Percentiles rank a stretch among this genome's conserved stretches.
phyloP scores from a whole-genome alignment of 2,329 filamentous ascomycete species.

The Plenodomus biglobosus region DNA sequence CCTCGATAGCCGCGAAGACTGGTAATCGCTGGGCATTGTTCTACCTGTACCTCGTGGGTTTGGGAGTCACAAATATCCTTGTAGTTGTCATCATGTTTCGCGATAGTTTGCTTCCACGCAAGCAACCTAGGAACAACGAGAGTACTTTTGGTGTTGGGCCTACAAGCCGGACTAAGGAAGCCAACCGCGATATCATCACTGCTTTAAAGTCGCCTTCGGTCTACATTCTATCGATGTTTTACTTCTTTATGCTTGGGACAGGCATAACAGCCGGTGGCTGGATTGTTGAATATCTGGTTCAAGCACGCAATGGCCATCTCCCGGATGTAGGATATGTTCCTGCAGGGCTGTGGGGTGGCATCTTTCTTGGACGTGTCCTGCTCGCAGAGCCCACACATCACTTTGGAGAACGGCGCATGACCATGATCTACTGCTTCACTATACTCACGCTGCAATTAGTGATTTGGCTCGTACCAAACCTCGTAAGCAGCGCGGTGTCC shows the following conservation, averaged over 20 bases:
- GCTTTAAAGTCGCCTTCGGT: slow-evolving; percentile 52
- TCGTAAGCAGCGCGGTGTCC: slow-evolving; percentile 53
- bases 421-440: slow-evolving; percentile 56
- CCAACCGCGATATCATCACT: slow-evolving; percentile 49
- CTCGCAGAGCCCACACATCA: slow-evolving; percentile 62
- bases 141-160: neutral
- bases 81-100: slow-evolving; percentile 55
- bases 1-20: slow-evolving; percentile 40
- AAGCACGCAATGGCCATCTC: slow-evolving; percentile 59
- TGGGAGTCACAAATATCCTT: slow-evolving; percentile 55
- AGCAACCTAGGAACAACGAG: neutral
- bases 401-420: slow-evolving; percentile 60
- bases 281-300: slow-evolving; percentile 66
- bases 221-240: slow-evolving; percentile 64
- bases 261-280: slow-evolving; percentile 61
- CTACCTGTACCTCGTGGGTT: slow-evolving; percentile 57
- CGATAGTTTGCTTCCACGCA: slow-evolving; percentile 47
- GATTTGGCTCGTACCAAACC: slow-evolving; percentile 31
- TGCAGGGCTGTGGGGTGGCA: slow-evolving; percentile 61
- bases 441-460: slow-evolving; percentile 48
- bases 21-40: slow-evolving; percentile 58
- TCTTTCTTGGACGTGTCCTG: slow-evolving; percentile 58
- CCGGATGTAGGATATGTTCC: slow-evolving; percentile 64
- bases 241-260: slow-evolving; percentile 64
- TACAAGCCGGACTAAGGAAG: slow-evolving; percentile 34